Conservation (phyloP, 371 early-diverging fungal genomes). For the Rhizopus stolonifer region DNA sequence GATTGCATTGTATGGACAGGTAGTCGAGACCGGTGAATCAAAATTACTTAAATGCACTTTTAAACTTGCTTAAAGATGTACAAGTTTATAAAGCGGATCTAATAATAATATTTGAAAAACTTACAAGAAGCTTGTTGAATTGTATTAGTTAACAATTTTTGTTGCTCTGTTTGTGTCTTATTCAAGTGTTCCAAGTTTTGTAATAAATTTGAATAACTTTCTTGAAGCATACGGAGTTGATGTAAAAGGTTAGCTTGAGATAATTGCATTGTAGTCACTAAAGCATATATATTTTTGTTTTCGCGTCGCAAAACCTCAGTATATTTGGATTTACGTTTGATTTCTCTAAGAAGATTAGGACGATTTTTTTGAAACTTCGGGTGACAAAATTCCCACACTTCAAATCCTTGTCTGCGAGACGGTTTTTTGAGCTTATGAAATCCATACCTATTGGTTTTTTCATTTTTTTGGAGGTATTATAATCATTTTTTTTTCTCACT, state of each 20-base stretch:
- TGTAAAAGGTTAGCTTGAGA: constrained; percentile 64
- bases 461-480: constrained; percentile 23
- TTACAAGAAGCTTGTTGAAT: neutral
- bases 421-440: constrained; percentile 66
- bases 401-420: constrained; percentile 64
- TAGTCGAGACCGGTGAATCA: too few species aligned
- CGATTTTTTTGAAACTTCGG: constrained; percentile 44
- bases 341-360: constrained; percentile 44
- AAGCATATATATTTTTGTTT: constrained; percentile 65
- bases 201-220: constrained; percentile 60
- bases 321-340: constrained; percentile 66
- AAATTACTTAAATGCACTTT: too few species aligned
- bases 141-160: constrained; percentile 17
- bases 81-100: too few species aligned
- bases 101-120: too few species aligned
- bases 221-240: constrained; percentile 63
- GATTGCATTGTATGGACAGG: too few species aligned
- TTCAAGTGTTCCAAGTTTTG: constrained; percentile 67
- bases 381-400: constrained; percentile 54
- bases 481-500: constrained; percentile 51
- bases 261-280: constrained; percentile 66
- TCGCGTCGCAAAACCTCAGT: constrained; percentile 68
- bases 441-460: constrained; percentile 56
- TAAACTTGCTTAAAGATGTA: too few species aligned
- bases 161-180: constrained; percentile 54